phyloP scores from a whole-genome alignment of 2,329 filamentous ascomycete genomes.

The Fusarium sublunatum region DNA sequence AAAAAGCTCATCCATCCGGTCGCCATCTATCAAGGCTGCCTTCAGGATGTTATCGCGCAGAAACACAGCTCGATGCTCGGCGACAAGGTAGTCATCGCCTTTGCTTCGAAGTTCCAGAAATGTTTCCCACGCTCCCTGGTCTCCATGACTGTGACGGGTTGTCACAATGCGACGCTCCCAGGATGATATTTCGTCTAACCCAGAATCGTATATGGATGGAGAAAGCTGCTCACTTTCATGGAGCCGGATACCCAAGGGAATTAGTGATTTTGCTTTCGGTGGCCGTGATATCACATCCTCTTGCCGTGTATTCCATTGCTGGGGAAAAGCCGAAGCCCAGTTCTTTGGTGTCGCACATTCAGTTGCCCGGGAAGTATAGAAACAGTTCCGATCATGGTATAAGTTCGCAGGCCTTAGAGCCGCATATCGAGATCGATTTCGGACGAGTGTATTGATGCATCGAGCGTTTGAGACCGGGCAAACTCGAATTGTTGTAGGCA shows the following conservation, averaged over 20 bases:
- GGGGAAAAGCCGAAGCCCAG: constrained; percentile 10
- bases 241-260: constrained; percentile 22
- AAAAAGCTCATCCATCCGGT: constrained; percentile 45
- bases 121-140: constrained; percentile 46
- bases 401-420: constrained; percentile 30
- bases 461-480: constrained; percentile 17
- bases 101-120: constrained; percentile 41
- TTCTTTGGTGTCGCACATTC: constrained; percentile 9
- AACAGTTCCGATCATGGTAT: constrained; percentile 4
- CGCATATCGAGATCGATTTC: constrained; percentile 22
- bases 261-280: constrained; percentile 10
- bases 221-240: neutral
- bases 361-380: constrained; percentile 17
- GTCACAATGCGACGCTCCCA: constrained; percentile 39
- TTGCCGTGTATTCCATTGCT: neutral
- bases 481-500: constrained; percentile 32
- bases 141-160: constrained; percentile 35
- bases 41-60: constrained; percentile 49
- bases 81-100: constrained; percentile 38
- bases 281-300: constrained; percentile 37
- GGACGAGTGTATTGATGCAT: constrained; percentile 11
- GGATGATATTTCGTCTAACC: constrained; percentile 21
- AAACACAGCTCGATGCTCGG: constrained; percentile 36
- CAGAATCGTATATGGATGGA: neutral
- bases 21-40: constrained; percentile 44